Conservation (phyloP, 2,329 filamentous ascomycete species). For the Monosporascus sp. region DNA sequence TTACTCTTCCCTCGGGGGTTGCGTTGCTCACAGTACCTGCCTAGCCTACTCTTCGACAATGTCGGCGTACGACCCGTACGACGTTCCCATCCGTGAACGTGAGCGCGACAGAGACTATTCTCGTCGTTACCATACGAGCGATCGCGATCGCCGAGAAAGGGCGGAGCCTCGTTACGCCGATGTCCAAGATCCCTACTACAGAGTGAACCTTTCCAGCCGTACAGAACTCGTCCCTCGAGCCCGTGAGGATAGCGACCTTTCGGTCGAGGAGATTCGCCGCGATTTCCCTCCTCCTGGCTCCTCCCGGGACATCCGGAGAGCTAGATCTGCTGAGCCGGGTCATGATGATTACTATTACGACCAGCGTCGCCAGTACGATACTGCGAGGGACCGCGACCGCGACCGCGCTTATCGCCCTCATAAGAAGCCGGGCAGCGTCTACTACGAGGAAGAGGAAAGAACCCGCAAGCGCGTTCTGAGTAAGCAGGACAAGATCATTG, state of each 20-base stretch:
- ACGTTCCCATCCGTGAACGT: constrained; percentile 37
- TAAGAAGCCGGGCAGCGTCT: constrained; percentile 44
- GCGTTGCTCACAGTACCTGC: constrained; percentile 31
- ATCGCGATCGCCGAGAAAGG: constrained; percentile 48
- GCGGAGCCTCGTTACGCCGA: constrained; percentile 51
- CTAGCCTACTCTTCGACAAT: constrained; percentile 25
- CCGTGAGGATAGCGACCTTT: constrained; percentile 69
- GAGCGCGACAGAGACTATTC: constrained; percentile 22
- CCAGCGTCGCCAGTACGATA: constrained; percentile 24
- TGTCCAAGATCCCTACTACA: constrained; percentile 43
- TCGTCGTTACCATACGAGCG: constrained; percentile 40
- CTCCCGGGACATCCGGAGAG: constrained; percentile 48
- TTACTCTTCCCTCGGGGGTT: background rate
- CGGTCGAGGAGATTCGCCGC: constrained; percentile 75
- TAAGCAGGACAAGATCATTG: constrained; percentile 62
- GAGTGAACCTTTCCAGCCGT: constrained; percentile 36
- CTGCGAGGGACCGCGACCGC: constrained; percentile 34
- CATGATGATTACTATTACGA: constrained; percentile 59
- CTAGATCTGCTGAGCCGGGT: constrained; percentile 58
- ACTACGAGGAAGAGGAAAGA: constrained; percentile 55
- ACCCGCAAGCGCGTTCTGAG: constrained; percentile 48
- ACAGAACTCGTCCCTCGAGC: constrained; percentile 50
- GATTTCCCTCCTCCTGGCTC: constrained; percentile 74
- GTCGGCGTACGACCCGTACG: constrained; percentile 52
- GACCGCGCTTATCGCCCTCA: constrained; percentile 32